Conservation (phyloP, 2,329 filamentous ascomycete genomes). For the Xylariaceae sp. region DNA sequence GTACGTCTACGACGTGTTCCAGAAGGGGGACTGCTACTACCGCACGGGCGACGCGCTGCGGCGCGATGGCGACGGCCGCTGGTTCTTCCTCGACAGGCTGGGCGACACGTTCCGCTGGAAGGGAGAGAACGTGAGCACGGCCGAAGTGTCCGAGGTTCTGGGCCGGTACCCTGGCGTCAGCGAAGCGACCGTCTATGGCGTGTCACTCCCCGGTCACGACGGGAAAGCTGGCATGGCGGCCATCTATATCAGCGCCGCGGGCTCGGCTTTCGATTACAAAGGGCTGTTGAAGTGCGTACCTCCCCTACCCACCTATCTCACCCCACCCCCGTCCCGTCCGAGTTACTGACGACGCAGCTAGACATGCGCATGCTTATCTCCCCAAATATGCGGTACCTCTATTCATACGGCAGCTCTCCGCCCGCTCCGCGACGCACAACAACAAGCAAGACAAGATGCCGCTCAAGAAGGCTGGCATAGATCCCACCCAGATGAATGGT, state of each 20-base stretch:
- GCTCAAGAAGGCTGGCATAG: conserved; percentile 60
- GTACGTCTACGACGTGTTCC: conserved; percentile 58
- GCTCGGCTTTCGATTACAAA: conserved; percentile 51
- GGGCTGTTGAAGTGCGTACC: conserved; percentile 47
- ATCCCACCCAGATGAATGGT: conserved; percentile 43
- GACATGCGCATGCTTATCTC: conserved; percentile 52
- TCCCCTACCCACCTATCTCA: neutral
- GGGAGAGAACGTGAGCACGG: conserved; percentile 61
- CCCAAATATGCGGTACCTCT: conserved; percentile 72
- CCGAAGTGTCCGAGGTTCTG: conserved; percentile 61
- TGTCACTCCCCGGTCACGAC: conserved; percentile 59
- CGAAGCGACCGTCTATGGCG: conserved; percentile 68
- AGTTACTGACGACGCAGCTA: no score
- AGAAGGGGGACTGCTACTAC: conserved; percentile 63
- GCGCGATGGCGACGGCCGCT: conserved; percentile 56
- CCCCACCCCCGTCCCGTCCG: no score
- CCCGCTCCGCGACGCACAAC: conserved; percentile 61
- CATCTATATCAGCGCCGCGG: conserved; percentile 47
- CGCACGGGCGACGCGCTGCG: conserved; percentile 62
- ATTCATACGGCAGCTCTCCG: conserved; percentile 60
- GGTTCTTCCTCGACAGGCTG: conserved; percentile 64
- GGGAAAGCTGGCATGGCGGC: conserved; percentile 62
- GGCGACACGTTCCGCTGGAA: conserved; percentile 76
- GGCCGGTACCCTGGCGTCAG: conserved; percentile 52
- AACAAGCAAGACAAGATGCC: conserved; percentile 77